Evolutionary conservation across 306 rosid species (phyloP).

Genomic region (Hippophae gyantsensis): DNA sequence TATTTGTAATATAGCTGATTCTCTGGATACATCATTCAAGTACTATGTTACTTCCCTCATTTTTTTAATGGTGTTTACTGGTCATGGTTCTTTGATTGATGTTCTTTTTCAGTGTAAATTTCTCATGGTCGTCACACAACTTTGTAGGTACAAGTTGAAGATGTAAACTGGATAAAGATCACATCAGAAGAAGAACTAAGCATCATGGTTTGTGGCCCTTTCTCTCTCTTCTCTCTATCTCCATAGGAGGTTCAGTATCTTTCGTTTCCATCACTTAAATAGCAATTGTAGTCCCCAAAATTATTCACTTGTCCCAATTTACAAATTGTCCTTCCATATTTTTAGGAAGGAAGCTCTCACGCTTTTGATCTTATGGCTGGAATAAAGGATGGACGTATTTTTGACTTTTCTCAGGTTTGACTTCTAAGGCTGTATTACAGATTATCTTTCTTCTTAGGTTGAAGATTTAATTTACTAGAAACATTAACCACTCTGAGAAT

Average conservation of each 20-base stretch:
- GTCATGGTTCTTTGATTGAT: neutral
- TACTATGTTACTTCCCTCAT: neutral
- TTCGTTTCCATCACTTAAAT: neutral
- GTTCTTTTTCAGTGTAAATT: constrained; percentile 6
- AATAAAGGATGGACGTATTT: constrained; percentile 53
- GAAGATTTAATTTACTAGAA: neutral
- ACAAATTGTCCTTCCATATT: constrained; percentile 19
- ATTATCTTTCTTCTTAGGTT: neutral
- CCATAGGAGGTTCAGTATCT: too few relatives aligned
- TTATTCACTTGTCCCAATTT: constrained; percentile 1
- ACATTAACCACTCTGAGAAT: neutral
- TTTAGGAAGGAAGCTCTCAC: constrained; percentile 67
- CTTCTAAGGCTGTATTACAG: constrained; percentile 11
- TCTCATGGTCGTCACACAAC: constrained; percentile 15
- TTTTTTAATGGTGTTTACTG: neutral
- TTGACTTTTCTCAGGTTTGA: constrained; percentile 73
- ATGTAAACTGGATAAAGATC: constrained; percentile 80
- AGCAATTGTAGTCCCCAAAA: too few relatives aligned
- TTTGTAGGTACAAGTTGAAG: constrained; percentile 84
- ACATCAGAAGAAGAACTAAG: constrained; percentile 58
- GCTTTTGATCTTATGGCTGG: constrained; percentile 63
- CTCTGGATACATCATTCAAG: neutral
- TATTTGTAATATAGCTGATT: too few relatives aligned
- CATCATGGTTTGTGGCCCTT: constrained; percentile 51
- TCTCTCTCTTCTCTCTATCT: neutral